phyloP scores from a whole-genome alignment of 768 basidiomycete species.

The Candolleomyces eurysporus region DNA sequence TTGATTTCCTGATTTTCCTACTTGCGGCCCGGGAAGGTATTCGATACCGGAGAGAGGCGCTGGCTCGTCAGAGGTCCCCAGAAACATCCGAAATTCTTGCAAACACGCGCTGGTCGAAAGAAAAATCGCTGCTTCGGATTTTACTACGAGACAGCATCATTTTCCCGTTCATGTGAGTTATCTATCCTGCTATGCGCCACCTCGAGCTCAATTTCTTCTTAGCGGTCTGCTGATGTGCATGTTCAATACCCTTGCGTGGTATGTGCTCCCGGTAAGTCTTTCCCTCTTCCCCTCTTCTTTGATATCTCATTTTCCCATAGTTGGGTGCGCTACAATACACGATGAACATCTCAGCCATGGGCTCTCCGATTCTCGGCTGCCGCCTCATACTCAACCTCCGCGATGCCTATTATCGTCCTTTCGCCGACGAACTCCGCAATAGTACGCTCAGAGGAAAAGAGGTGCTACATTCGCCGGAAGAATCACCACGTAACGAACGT shows the following conservation, averaged over 20 bases:
- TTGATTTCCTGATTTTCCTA: constrained; percentile 6
- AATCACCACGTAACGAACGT: too few relatives aligned
- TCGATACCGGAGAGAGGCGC: neutral
- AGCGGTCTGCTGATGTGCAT: constrained; percentile 3
- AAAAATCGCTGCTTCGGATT: neutral
- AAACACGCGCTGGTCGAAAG: neutral
- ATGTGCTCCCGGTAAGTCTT: neutral
- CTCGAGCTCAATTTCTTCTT: neutral
- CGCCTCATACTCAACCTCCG: constrained; percentile 21
- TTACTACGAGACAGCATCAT: constrained; percentile 14
- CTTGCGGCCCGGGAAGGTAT: neutral
- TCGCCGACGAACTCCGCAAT: neutral
- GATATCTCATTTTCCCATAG: neutral
- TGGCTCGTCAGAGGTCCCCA: neutral
- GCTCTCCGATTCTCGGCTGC: constrained; percentile 16
- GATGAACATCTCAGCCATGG: constrained; percentile 7
- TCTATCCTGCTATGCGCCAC: neutral
- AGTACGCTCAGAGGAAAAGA: neutral
- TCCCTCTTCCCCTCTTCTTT: neutral
- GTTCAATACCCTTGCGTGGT: constrained; percentile 3
- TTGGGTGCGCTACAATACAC: constrained; percentile 7
- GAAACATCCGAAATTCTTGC: neutral
- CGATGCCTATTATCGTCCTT: constrained; percentile 18
- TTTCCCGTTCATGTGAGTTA: constrained; percentile 13
- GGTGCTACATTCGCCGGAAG: too few relatives aligned